phyloP scores from a whole-genome alignment of 306 rosid genomes.

The Macrotyloma uniflorum region DNA sequence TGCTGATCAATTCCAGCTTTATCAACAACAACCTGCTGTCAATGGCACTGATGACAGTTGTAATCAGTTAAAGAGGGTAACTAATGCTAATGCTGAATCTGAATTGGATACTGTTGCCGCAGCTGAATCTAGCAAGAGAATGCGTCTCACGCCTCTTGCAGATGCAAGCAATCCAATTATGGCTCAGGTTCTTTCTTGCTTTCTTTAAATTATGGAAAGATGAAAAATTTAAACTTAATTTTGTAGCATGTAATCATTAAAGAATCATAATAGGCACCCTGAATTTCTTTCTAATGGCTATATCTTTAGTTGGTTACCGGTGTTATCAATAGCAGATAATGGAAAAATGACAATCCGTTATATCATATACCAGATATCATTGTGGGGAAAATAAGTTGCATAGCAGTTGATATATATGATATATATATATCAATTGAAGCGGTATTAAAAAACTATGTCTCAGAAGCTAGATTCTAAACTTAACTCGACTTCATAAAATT shows the following conservation, averaged over 20 bases:
- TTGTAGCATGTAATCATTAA: neutral
- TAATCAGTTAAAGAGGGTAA: conserved; percentile 37
- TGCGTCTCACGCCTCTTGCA: conserved; percentile 88
- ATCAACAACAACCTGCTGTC: conserved; percentile 43
- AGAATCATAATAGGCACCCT: neutral
- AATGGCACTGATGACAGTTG: neutral
- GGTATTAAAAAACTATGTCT: neutral
- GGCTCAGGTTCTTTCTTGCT: conserved; percentile 77
- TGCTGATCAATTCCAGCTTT: conserved; percentile 64
- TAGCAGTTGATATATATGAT: neutral
- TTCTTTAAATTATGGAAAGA: neutral
- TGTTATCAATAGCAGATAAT: neutral
- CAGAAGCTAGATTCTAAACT: too few relatives aligned
- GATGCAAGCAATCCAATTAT: conserved; percentile 98
- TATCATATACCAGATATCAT: neutral
- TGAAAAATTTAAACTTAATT: neutral
- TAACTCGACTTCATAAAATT: too few relatives aligned
- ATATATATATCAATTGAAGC: neutral
- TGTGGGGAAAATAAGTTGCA: neutral
- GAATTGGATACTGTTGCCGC: conserved; percentile 45
- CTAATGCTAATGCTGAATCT: conserved; percentile 44
- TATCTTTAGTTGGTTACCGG: neutral
- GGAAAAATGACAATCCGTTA: neutral
- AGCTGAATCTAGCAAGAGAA: conserved; percentile 53
- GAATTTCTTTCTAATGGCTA: neutral